Base-by-base conservation (phyloP, 495 filamentous ascomycete genomes). In the Talaromyces borbonicus region DNA sequence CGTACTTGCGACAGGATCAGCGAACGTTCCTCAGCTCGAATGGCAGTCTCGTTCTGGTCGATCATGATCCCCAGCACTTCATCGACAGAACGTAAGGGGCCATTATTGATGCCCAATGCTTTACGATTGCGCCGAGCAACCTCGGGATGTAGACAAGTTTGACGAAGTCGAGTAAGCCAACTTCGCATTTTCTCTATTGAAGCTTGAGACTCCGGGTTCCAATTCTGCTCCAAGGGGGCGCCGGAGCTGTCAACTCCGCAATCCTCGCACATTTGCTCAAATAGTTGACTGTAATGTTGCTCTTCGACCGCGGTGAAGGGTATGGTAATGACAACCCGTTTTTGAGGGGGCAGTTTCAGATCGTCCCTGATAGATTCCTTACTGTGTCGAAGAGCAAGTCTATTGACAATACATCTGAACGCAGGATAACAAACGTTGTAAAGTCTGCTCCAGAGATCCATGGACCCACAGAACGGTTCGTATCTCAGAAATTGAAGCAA, bases 51-150 rank as follows among this genome's bases (percentile, higher is more conserved):
- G 11, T 80, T 85, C 46, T 87, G 75, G 19, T 95, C 89, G 47
- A 95, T 80, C 90, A 97, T 95, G 3, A 81, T 79, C 31, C 85
- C 79, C 18, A 97, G 65, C 1, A 95, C 87, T 55, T 97, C 83
- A 12, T 75, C 72, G 5, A 95, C 81, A 6, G 88, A 90, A n/a
- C 81, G 69, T 40, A 92, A 61, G 6, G 83, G 80, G 0, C 77
- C 83, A 45, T 71, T 71, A 23, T 66, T 75, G 16, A 69, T 63
- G 3, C 85, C 84, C 5, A 94, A 64, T 0, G 78, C 78, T 46
- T 74, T 73, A 15, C 83, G 74, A 56, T 85, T 87, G n/a, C 69
- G 69, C 8, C 65, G 71, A 6, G 81, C 82, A 27, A 88, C 75
- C 46, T 89, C 71, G 2, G 90, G 85, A 62, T 95, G 86, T n/a